Conservation (phyloP, 2,329 filamentous ascomycete genomes). For the Alternaria alternata region DNA sequence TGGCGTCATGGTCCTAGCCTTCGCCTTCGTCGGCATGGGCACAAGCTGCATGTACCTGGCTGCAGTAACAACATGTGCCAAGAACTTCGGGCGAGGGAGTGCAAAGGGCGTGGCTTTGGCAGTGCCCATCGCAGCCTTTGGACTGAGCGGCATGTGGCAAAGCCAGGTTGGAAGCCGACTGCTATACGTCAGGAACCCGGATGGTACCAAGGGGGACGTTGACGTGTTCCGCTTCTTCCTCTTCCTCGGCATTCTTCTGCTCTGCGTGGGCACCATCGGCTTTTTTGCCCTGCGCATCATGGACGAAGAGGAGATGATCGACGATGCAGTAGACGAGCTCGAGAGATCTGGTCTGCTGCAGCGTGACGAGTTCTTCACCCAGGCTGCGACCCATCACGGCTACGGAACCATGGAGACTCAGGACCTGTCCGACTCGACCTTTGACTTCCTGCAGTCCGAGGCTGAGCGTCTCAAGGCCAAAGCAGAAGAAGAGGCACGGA, state of each 20-base stretch:
- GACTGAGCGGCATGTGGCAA: slow-evolving; percentile 94
- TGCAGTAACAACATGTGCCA: slow-evolving; percentile 93
- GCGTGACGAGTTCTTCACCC: slow-evolving; percentile 75
- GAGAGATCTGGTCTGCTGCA: slow-evolving; percentile 85
- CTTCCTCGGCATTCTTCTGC: slow-evolving; percentile 78
- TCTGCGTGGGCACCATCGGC: slow-evolving; percentile 75
- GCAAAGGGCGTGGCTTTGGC: slow-evolving; percentile 90
- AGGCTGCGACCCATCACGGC: slow-evolving; percentile 61
- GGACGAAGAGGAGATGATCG: slow-evolving; percentile 85
- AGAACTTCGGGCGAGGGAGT: slow-evolving; percentile 93
- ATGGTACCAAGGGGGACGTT: slow-evolving; percentile 68
- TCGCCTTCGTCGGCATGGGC: slow-evolving; percentile 80
- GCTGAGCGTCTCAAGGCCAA: slow-evolving; percentile 56
- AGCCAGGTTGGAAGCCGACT: slow-evolving; percentile 85
- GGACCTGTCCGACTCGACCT: slow-evolving; percentile 57
- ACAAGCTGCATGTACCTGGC: slow-evolving; percentile 90
- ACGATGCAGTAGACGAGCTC: slow-evolving; percentile 88
- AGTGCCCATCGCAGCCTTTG: slow-evolving; percentile 89
- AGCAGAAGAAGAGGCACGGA: slow-evolving; percentile 66
- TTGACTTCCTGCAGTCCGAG: slow-evolving; percentile 55
- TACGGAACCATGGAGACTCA: slow-evolving; percentile 70
- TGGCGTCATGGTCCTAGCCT: slow-evolving; percentile 83
- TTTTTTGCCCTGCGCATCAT: slow-evolving; percentile 78
- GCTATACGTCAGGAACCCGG: slow-evolving; percentile 72
- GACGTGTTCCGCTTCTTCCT: slow-evolving; percentile 88